These are phyloP conservation scores for Ceratocystis eucalypticola DNA, from an alignment of 2,329 filamentous ascomycete species.

Conservation along the genomic window DNA sequence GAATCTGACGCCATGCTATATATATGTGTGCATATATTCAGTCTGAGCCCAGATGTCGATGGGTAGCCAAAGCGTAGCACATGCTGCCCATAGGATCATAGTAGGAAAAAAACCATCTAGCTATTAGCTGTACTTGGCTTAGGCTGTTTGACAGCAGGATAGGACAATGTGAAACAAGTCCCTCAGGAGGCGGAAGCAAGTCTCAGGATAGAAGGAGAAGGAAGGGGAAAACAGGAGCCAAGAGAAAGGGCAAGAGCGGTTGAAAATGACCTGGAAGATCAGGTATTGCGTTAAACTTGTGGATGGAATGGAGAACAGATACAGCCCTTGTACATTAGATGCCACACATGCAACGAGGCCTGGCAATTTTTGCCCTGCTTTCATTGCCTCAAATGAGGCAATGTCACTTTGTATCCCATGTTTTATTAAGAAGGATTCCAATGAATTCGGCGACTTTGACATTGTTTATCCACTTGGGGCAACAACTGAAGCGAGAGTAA, in stretches of 20 bases:
- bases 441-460: neutral
- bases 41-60: too few species aligned
- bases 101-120: too few species aligned
- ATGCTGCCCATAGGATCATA: too few species aligned
- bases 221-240: neutral
- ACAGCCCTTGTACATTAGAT: neutral
- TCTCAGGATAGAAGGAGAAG: neutral
- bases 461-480: neutral
- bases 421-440: neutral
- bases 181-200: neutral
- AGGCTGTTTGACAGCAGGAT: neutral
- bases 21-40: too few species aligned
- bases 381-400: neutral
- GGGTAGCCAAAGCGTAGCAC: too few species aligned
- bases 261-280: neutral
- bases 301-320: neutral
- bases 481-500: neutral
- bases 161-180: neutral
- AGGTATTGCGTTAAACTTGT: neutral
- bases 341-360: neutral
- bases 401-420: neutral
- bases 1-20: too few species aligned
- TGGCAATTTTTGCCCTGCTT: neutral
- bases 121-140: neutral
- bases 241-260: neutral